These are phyloP conservation scores for Ganoderma boninense DNA, from an alignment of 1,284 basidiomycete genomes.

Conservation along the genomic window DNA sequence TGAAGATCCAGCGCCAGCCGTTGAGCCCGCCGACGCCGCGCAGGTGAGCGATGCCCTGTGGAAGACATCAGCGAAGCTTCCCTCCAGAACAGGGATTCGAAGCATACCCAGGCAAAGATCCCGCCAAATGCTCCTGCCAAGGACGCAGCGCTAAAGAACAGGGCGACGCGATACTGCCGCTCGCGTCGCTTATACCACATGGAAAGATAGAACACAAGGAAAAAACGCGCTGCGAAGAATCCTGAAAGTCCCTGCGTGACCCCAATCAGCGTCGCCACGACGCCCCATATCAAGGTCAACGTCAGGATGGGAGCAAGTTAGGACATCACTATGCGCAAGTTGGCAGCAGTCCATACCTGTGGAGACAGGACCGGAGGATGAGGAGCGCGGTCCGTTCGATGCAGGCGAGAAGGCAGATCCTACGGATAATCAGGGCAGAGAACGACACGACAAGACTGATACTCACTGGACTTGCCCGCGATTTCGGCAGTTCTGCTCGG, in stretches of 20 bases:
- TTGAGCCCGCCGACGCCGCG: slow-evolving; percentile 23
- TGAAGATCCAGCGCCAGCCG: slow-evolving; percentile 32
- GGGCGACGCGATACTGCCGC: slow-evolving; percentile 38
- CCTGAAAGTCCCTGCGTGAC: slow-evolving; percentile 48
- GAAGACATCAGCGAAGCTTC: no score
- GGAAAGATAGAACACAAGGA: slow-evolving; percentile 64
- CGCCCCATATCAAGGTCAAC: slow-evolving; percentile 24
- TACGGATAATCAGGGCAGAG: no score
- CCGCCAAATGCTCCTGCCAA: slow-evolving; percentile 54
- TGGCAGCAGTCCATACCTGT: no score
- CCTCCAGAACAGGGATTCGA: no score
- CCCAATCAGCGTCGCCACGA: slow-evolving; percentile 64
- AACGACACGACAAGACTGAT: no score
- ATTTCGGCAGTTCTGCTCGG: no score
- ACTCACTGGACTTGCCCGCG: no score
- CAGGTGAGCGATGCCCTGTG: neutral
- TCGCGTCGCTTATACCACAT: slow-evolving; percentile 37
- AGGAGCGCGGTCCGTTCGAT: no score
- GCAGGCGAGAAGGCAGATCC: no score
- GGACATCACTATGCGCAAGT: no score
- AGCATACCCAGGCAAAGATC: slow-evolving; percentile 53
- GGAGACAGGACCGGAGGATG: no score
- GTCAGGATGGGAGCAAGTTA: neutral
- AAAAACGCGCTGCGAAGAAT: slow-evolving; percentile 47
- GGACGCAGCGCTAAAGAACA: slow-evolving; percentile 64